phyloP scores from a whole-genome alignment of 345 rosid genomes.

The Heritiera fomes region DNA sequence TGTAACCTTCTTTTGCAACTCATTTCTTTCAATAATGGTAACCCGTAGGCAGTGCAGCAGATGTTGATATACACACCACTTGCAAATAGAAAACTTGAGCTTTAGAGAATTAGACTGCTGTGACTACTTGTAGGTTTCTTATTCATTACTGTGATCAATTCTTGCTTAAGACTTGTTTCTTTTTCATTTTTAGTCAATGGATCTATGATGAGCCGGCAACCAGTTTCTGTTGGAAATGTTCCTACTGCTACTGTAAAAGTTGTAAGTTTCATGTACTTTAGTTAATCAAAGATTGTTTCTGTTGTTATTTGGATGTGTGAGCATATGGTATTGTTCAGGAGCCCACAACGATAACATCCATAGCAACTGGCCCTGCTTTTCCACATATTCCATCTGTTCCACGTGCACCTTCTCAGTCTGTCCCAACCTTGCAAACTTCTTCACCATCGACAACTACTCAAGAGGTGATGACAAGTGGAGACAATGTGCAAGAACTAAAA shows the following conservation, averaged over 20 bases:
- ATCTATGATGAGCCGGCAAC: constrained; percentile 56
- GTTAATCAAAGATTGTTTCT: constrained; percentile 21
- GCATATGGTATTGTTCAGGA: constrained; percentile 52
- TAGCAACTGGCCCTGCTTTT: constrained; percentile 62
- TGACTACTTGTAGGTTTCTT: constrained; percentile 8
- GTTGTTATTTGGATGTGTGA: constrained; percentile 15
- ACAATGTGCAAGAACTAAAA: constrained; percentile 69
- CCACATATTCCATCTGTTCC: constrained; percentile 68
- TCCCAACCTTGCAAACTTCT: constrained; percentile 75
- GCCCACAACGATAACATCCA: constrained; percentile 77
- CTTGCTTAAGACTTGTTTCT: constrained; percentile 19
- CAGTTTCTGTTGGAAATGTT: constrained; percentile 68
- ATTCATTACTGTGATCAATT: not conserved
- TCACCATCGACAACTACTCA: constrained; percentile 76
- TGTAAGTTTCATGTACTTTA: constrained; percentile 49
- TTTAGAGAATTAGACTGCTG: not conserved
- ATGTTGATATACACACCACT: not conserved
- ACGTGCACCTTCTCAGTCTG: constrained; percentile 76
- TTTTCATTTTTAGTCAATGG: constrained; percentile 60
- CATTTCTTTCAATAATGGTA: constrained; percentile 12
- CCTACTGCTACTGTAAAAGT: constrained; percentile 88
- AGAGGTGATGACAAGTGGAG: constrained; percentile 62
- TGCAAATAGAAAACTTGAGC: constrained; percentile 1
- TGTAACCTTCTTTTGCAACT: not conserved
- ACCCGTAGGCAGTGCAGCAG: not conserved